phyloP scores from a whole-genome alignment of 805 yeast species.

The Candida orba region DNA sequence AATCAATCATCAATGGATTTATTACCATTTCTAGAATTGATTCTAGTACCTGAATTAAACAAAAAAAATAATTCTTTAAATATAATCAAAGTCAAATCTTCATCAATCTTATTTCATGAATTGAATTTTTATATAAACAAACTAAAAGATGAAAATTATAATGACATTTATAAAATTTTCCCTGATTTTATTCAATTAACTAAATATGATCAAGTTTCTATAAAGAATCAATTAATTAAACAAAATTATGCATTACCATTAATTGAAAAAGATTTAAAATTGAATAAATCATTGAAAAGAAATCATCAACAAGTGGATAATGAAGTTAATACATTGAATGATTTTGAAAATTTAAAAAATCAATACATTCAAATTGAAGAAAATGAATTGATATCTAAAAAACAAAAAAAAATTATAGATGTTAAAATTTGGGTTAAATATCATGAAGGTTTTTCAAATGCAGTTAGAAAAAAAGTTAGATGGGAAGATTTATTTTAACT shows the following conservation, averaged over 20 bases:
- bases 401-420: conserved; percentile 15
- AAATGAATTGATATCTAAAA: conserved; percentile 23
- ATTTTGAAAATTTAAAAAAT: conserved; percentile 29
- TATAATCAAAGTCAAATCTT: neutral
- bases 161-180: conserved; percentile 19
- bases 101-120: conserved; percentile 26
- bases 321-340: conserved; percentile 11
- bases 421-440: conserved; percentile 76
- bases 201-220: conserved; percentile 12
- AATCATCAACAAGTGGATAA: conserved; percentile 16
- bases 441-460: conserved; percentile 88
- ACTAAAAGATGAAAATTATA: conserved; percentile 24
- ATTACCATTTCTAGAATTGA: conserved; percentile 29
- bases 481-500: conserved; percentile 62
- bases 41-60: conserved; percentile 21
- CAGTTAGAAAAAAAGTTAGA: conserved; percentile 75
- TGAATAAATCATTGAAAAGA: conserved; percentile 27
- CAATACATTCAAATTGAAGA: conserved; percentile 33
- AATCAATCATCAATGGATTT: conserved; percentile 22
- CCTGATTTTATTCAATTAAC: conserved; percentile 20
- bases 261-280: conserved; percentile 22
- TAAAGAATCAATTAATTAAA: conserved; percentile 16
- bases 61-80: conserved; percentile 6
- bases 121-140: conserved; percentile 33
- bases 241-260: conserved; percentile 20